Evolutionary conservation across 495 filamentous ascomycete species (phyloP), one percentile per base, ranked within the genome.

Genomic region (Neurospora sublineolata): DNA sequence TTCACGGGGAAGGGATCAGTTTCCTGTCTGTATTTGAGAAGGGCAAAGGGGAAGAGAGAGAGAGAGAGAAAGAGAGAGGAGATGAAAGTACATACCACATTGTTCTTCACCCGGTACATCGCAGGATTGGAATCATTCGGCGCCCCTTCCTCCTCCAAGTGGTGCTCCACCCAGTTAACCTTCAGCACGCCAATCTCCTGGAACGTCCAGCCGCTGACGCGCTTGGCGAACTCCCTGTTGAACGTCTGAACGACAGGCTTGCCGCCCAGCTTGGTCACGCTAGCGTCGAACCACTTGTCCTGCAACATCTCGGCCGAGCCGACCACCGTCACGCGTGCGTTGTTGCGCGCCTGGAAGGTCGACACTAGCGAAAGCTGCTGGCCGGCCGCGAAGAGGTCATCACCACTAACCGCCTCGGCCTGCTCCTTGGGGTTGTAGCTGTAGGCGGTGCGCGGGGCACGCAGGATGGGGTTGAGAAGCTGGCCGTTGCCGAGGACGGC

Each of bases 41-140:
- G 27, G 12, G 27, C 37, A 23, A 46, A 11, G 2, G n/a, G 20
- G n/a, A 14, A 5, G 33, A 72, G 14, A 69, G 7, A 14, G 68
- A 38, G 68, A 36, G 23, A 36, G 39, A 37, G n/a, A n/a, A n/a
- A 46, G 68, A 90, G 27, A 27, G 0, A 33, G 4, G 30, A 33
- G 30, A 33, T 33, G 30, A 4, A 33, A 33, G 30, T 33, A 33
- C 92, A 76, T 88, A 97, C 95, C 67, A 97, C 93, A 77, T 97
- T 90, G 84, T 95, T 97, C 87, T 98, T 98, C 78, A 99, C 90
- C 69, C 95, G 89, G 83, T 99, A 99, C 76, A 98, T 97, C 52
- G 80, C 88, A 37, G 95, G 94, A 82, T 97, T 97, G 44, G 84
- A 84, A 69, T 84, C 82, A 70, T 86, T 86, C 72, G 84, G 84